Conservation (phyloP, 768 basidiomycete genomes). For the Russula virescens region DNA sequence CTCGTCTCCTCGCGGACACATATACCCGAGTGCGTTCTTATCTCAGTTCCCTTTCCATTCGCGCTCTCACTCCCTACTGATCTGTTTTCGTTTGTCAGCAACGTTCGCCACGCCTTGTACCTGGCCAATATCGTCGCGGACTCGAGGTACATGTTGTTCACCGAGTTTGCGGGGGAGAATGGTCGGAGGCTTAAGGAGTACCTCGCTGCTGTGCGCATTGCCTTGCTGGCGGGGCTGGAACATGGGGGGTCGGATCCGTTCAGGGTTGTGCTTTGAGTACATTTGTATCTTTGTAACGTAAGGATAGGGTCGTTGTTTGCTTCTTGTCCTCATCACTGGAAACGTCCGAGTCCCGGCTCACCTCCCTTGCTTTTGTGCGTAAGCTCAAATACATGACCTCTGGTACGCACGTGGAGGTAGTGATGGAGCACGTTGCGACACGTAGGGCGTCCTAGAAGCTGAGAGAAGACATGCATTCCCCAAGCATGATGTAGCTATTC, state of each 20-base stretch:
- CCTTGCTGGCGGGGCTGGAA: conserved; percentile 66
- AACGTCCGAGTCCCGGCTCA: too few species aligned
- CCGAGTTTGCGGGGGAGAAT: conserved; percentile 68
- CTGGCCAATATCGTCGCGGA: conserved; percentile 85
- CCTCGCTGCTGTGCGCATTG: conserved; percentile 63
- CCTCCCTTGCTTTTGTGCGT: too few species aligned
- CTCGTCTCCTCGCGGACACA: conserved; percentile 57
- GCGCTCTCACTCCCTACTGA: background rate
- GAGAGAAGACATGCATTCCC: too few species aligned
- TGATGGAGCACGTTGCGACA: too few species aligned
- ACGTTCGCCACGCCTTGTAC: conserved; percentile 67
- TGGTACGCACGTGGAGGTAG: too few species aligned
- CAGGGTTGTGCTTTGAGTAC: conserved; percentile 29
- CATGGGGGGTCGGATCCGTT: conserved; percentile 75
- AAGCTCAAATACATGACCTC: too few species aligned
- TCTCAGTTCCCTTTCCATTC: background rate
- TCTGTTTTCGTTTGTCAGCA: conserved; percentile 38
- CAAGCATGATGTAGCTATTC: too few species aligned
- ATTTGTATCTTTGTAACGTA: too few species aligned
- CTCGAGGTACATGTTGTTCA: conserved; percentile 53
- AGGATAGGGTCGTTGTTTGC: too few species aligned
- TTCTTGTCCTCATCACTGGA: too few species aligned
- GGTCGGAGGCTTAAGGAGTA: conserved; percentile 66
- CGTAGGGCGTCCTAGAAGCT: too few species aligned
- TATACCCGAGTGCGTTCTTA: conserved; percentile 55